Evolutionary conservation across 192 early-diverging fungal genomes (phyloP).

Genomic region (Podila horticola): DNA sequence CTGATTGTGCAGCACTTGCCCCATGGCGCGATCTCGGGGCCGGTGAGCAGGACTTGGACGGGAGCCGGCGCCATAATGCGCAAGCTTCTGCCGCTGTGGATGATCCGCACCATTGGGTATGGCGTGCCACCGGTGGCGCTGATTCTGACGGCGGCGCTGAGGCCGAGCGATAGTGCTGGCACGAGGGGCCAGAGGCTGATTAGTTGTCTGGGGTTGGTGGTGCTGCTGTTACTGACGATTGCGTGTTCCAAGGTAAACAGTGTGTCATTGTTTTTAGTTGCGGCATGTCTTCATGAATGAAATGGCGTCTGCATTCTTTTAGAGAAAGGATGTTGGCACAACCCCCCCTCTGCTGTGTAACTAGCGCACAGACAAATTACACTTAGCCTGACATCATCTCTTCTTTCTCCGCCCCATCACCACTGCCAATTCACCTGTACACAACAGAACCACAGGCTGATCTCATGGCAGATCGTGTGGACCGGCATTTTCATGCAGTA

Average conservation of each 20-base stretch:
- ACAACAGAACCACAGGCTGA: constrained; percentile 55
- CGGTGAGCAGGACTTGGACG: background rate
- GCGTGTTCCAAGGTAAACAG: constrained; percentile 57
- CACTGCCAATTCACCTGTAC: background rate
- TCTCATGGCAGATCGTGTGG: constrained; percentile 78
- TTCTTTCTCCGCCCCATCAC: background rate
- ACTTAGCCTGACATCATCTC: background rate
- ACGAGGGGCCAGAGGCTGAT: constrained; percentile 74
- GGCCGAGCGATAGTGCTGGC: constrained; percentile 6
- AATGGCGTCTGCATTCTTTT: too few species aligned
- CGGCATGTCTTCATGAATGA: too few species aligned
- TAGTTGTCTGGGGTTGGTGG: constrained; percentile 72
- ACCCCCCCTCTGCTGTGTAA: too few species aligned
- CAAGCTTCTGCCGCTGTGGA: background rate
- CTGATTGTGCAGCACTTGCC: constrained; percentile 12
- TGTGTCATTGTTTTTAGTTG: background rate
- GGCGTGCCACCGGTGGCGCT: constrained; percentile 9
- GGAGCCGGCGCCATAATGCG: background rate
- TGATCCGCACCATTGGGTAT: constrained; percentile 7
- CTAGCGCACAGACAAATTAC: too few species aligned
- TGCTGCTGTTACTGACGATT: constrained; percentile 59
- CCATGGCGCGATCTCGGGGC: constrained; percentile 1
- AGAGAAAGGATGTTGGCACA: too few species aligned
- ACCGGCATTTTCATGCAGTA: constrained; percentile 80
- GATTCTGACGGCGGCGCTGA: constrained; percentile 14